Evolutionary conservation across 352 stramenopile species (phyloP), one percentile per base, ranked within the genome.

Genomic region (Lagenidium giganteum): DNA sequence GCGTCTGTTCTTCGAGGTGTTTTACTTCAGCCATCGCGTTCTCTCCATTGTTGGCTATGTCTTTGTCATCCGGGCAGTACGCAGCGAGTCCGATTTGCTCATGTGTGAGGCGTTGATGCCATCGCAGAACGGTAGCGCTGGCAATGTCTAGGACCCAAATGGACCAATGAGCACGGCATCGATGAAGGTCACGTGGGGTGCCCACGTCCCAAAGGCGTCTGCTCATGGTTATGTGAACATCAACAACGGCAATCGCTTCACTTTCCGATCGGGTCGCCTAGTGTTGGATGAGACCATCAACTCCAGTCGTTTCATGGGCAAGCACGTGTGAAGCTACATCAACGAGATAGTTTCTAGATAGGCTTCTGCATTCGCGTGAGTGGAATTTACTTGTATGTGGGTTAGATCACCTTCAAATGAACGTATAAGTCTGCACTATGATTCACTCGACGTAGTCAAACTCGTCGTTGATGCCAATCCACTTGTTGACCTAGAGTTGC

Each of bases 401-500:
- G 14, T 32, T 32, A 13, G 27, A 32, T 13, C 27, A 32, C 8
- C 8, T 32, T 13, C 27, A 32, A 14, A 17, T 4, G 7, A 27
- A 4, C 12, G 34, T 26, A 33, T 31, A 8, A n/a, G n/a, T 42
- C 17, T 26, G 13, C 8, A 11, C 11, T 34, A 30, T 23, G 14
- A 21, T 11, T 69, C 42, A 87, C 53, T 87, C 80, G 17, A 93
- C 51, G 37, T 93, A 93, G 60, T 93, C 81, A 37, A 93, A 93
- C 45, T 93, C 78, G 45, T 93, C 81, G 33, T 89, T 82, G 39
- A 93, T 82, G 5, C 69, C 78, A 8, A 93, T 75, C 81, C 78
- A 91, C 51, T 93, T 93, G 57, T 93, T 76, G 22, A 86, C 73
- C 75, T 88, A 44, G n/a, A n/a, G n/a, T n/a, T n/a, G n/a, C 11